phyloP scores from a whole-genome alignment of 805 yeast species.

The Starmerella powellii region DNA sequence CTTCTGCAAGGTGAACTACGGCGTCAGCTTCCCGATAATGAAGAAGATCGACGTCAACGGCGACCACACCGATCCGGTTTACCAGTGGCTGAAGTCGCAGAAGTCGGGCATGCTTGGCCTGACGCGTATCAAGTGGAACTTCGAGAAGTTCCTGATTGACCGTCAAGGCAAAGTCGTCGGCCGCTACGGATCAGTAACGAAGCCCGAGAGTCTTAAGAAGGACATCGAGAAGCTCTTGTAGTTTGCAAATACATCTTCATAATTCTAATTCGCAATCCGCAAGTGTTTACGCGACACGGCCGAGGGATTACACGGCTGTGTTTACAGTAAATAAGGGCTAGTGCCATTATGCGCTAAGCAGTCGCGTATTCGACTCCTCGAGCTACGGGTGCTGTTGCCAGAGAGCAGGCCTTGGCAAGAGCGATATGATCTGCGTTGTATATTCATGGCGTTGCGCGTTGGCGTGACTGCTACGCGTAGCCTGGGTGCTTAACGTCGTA shows the following conservation, averaged over 20 bases:
- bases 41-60: conserved; percentile 88
- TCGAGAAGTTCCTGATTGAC: conserved; percentile 59
- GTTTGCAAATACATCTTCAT: too few species aligned
- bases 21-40: conserved; percentile 84
- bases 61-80: conserved; percentile 64
- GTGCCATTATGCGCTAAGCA: too few species aligned
- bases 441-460: too few species aligned
- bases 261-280: conserved; percentile 5
- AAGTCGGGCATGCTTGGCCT: conserved; percentile 52
- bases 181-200: conserved; percentile 56
- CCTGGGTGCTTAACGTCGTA: too few species aligned
- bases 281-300: too few species aligned
- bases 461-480: too few species aligned
- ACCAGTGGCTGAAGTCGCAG: conserved; percentile 58
- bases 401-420: too few species aligned
- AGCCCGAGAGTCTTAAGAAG: conserved; percentile 49
- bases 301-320: too few species aligned
- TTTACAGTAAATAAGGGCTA: too few species aligned
- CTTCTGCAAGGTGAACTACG: conserved; percentile 71
- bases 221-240: conserved; percentile 50
- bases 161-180: conserved; percentile 47
- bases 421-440: too few species aligned
- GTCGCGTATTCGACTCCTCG: too few species aligned
- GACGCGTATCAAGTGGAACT: conserved; percentile 66
- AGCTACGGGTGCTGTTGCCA: too few species aligned